phyloP scores from a whole-genome alignment of 208 protist species.

The Leishmania tarentolae region DNA sequence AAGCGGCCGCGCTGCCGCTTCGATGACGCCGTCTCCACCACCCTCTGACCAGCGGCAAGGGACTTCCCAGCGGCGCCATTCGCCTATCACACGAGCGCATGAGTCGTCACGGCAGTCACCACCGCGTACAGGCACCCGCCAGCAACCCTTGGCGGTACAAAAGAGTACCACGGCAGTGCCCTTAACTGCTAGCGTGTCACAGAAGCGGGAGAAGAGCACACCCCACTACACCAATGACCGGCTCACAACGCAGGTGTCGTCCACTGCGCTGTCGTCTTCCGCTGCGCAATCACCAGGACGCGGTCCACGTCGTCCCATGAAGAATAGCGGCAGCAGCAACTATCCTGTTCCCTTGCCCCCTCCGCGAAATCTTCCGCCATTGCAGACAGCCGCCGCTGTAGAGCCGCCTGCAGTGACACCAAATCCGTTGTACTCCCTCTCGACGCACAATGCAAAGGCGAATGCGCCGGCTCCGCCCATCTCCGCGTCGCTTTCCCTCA shows the following conservation, averaged over 20 bases:
- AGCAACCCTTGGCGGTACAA: conserved; percentile 13
- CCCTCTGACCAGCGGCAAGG: background rate
- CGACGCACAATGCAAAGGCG: background rate
- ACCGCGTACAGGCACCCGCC: background rate
- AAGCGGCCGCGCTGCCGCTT: background rate
- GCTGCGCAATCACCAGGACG: background rate
- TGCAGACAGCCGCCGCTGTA: conserved; percentile 10
- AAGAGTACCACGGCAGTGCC: background rate
- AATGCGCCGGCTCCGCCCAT: background rate
- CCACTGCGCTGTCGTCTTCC: background rate
- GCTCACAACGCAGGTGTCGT: background rate
- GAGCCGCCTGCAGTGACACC: background rate
- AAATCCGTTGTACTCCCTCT: background rate
- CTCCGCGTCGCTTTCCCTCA: conserved; percentile 11
- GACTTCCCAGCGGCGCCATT: background rate
- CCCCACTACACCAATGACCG: background rate
- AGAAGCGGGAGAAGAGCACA: background rate
- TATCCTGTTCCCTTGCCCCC: conserved; percentile 3
- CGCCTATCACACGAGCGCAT: background rate
- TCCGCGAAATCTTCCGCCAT: conserved; percentile 27
- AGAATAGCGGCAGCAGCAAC: background rate
- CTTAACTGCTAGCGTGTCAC: background rate
- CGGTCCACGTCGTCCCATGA: background rate
- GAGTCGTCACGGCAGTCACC: conserved; percentile 9
- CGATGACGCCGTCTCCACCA: background rate